Evolutionary conservation across 148 eudicot species (phyloP), one percentile per base, ranked within the genome.

Genomic region (Suaeda aralocaspica): DNA sequence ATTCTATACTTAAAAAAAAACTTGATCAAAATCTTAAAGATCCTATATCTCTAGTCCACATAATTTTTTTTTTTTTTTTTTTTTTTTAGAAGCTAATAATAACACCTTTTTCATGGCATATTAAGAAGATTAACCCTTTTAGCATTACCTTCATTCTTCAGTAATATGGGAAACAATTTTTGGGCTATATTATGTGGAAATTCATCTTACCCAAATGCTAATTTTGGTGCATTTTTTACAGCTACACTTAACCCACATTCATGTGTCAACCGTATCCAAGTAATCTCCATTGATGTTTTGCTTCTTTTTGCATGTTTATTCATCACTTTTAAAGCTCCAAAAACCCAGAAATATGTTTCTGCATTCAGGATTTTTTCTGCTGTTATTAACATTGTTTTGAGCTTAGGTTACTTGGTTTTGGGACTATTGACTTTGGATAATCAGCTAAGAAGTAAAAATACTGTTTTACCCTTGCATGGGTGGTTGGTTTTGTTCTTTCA

Each of bases 401-500:
- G 82, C 31, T 66, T 81, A 30, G 73, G 33, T 5, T 78, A 78
- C 64, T 39, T 69, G 57, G 59, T 42, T 34, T 14, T 69, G 14
- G 80, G 79, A 13, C 13, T 70, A 19, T 77, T 81, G 84, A n/a
- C 11, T 30, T 9, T 74, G 25, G 44, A 19, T 19, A 68, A 71
- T 22, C 75, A 70, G 15, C n/a, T 63, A 22, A 63, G 50, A 51
- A 80, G 25, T 22, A 68, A 59, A 59, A 48, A 76, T 24, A 68
- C 19, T 6, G 0, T 66, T 2, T 18, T 49, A 14, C 84, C 86
- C 58, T 64, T 83, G 12, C 76, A 72, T 59, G 48, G 52, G 12
- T 83, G 86, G 86, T 42, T 83, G 18, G 74, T 73, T 21, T 18
- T 70, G 51, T 16, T 78, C 52, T 53, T 73, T 51, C 84, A 80